phyloP scores from a whole-genome alignment of 2,329 filamentous ascomycete genomes.

The Celoporthe dispersa region DNA sequence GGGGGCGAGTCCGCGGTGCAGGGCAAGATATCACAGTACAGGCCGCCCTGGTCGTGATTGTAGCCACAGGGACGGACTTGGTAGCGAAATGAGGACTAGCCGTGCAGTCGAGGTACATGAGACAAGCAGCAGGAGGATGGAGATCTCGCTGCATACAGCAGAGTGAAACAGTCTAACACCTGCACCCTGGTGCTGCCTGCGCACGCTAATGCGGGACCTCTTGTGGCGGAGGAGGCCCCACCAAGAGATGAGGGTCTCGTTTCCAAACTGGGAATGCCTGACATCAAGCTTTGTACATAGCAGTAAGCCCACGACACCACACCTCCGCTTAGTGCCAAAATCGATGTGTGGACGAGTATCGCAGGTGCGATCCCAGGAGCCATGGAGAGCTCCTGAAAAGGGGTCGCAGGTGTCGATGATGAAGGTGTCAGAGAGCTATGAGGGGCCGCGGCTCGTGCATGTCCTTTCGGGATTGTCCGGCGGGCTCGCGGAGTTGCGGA shows the following conservation, averaged over 20 bases:
- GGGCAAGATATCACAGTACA: background rate
- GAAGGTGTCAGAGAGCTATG: background rate
- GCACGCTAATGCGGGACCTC: constrained; percentile 7
- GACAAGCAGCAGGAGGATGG: constrained; percentile 14
- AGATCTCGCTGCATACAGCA: constrained; percentile 7
- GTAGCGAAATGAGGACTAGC: constrained; percentile 13
- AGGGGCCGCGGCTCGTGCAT: background rate
- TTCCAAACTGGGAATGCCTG: constrained; percentile 16
- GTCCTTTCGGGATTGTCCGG: background rate
- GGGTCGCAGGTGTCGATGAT: background rate
- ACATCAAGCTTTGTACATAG: background rate
- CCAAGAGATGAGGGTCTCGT: background rate
- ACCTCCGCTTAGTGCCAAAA: background rate
- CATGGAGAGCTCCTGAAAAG: background rate
- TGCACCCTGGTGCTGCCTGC: background rate
- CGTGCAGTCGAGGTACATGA: constrained; percentile 22
- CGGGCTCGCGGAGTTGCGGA: background rate
- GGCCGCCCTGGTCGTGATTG: constrained; percentile 9
- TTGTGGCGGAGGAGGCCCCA: background rate
- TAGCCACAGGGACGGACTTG: constrained; percentile 15
- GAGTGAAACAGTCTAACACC: constrained; percentile 16
- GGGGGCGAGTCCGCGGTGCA: constrained; percentile 14
- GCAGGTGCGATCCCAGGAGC: background rate
- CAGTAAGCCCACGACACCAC: background rate
- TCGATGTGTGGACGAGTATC: background rate